These are phyloP conservation scores for Aeschynomene evenia DNA, from an alignment of 306 rosid genomes.

Conservation along the genomic window DNA sequence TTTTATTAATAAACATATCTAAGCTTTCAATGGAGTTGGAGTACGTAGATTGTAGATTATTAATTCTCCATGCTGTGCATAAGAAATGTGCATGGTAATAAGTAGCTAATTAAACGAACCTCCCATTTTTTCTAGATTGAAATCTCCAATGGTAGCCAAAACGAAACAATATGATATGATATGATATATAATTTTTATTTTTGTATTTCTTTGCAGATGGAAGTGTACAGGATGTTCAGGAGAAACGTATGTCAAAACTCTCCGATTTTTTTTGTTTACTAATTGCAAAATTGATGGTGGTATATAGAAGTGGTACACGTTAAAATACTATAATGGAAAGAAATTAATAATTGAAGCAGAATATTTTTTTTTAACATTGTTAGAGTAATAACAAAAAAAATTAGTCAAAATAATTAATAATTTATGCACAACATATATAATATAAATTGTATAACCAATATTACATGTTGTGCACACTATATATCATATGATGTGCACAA, in stretches of 20 bases:
- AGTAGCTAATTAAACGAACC: neutral
- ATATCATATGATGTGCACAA: too few species aligned
- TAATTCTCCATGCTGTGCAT: neutral
- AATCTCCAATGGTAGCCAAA: neutral
- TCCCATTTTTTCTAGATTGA: neutral
- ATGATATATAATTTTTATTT: neutral
- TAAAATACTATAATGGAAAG: too few species aligned
- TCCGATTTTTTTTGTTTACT: neutral
- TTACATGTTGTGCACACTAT: too few species aligned
- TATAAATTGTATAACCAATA: too few species aligned
- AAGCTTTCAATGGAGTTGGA: neutral
- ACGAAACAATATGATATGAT: neutral
- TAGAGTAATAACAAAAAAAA: too few species aligned
- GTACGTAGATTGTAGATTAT: neutral
- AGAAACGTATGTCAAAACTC: constrained; percentile 48
- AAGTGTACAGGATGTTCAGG: constrained; percentile 35
- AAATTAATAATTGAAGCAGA: too few species aligned
- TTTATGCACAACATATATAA: too few species aligned
- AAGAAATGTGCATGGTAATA: neutral
- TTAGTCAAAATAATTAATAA: too few species aligned
- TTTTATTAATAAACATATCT: neutral
- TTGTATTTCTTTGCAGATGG: constrained; percentile 42
- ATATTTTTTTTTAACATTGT: too few species aligned
- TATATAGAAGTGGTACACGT: too few species aligned
- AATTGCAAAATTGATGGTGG: too few species aligned